phyloP scores from a whole-genome alignment of 371 early-diverging fungal species.

The Mucor mucedo region DNA sequence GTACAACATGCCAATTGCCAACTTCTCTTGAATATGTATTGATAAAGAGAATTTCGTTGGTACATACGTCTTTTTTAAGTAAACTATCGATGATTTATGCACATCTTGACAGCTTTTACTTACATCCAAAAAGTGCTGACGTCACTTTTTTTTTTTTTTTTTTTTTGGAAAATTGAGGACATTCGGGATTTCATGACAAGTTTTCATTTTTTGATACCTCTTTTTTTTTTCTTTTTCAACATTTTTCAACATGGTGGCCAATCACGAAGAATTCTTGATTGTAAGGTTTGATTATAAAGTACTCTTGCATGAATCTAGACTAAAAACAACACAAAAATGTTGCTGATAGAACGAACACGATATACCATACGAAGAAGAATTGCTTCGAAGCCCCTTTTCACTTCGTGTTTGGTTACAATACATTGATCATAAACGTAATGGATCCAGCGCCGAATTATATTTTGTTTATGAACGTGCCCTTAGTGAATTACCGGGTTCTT shows the following conservation, averaged over 20 bases:
- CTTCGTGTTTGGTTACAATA: constrained; percentile 90
- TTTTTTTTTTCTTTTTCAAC: background rate
- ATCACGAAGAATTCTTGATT: constrained; percentile 30
- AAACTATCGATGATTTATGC: too few relatives aligned
- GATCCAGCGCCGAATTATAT: constrained; percentile 51
- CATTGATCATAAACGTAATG: constrained; percentile 80
- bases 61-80: too few relatives aligned
- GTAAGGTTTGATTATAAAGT: constrained; percentile 3
- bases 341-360: constrained; percentile 67
- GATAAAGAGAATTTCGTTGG: too few relatives aligned
- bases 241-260: constrained; percentile 13
- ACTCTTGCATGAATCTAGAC: background rate
- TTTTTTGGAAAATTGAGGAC: background rate
- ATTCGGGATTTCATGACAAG: too few relatives aligned
- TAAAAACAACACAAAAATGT: background rate
- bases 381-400: constrained; percentile 82
- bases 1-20: too few relatives aligned
- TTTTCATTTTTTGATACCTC: background rate
- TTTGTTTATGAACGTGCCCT: constrained; percentile 90
- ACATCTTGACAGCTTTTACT: too few relatives aligned
- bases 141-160: background rate
- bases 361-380: constrained; percentile 90
- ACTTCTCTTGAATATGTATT: too few relatives aligned
- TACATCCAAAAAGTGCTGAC: too few relatives aligned
- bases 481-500: constrained; percentile 87